phyloP scores from a whole-genome alignment of 2,329 filamentous ascomycete genomes.

The Xylariaceae sp. region DNA sequence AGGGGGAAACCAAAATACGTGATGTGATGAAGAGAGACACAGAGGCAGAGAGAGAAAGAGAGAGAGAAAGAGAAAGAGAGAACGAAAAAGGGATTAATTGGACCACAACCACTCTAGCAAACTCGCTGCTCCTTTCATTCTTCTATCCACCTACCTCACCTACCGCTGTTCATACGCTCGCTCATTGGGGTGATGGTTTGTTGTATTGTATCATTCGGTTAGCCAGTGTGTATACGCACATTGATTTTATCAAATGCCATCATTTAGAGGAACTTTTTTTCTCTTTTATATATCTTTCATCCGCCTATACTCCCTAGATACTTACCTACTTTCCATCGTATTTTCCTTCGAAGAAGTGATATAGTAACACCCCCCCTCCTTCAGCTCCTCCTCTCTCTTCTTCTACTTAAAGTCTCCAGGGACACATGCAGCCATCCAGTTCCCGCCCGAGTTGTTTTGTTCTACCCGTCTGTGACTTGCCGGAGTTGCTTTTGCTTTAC shows the following conservation, averaged over 20 bases:
- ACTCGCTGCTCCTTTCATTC: constrained; percentile 6
- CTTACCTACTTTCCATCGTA: no score
- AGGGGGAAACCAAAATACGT: not conserved
- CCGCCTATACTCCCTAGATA: no score
- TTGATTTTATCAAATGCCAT: not conserved
- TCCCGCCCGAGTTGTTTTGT: no score
- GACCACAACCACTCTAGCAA: constrained; percentile 1
- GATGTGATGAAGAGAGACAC: not conserved
- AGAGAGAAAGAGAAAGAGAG: not conserved
- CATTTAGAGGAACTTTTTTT: not conserved
- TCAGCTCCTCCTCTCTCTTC: no score
- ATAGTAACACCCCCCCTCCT: no score
- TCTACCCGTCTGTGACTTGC: no score
- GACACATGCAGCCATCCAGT: no score
- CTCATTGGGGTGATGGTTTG: not conserved
- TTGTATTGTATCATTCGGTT: constrained; percentile 17
- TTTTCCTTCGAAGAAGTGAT: no score
- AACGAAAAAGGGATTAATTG: constrained; percentile 8
- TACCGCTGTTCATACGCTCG: not conserved
- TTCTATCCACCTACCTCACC: not conserved
- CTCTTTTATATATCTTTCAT: no score
- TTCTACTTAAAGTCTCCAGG: no score
- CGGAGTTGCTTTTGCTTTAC: no score
- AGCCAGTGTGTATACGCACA: not conserved
- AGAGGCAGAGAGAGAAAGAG: constrained; percentile 3